Base-by-base conservation (phyloP, 1,284 basidiomycete genomes). In the Tylopilus sp. region DNA sequence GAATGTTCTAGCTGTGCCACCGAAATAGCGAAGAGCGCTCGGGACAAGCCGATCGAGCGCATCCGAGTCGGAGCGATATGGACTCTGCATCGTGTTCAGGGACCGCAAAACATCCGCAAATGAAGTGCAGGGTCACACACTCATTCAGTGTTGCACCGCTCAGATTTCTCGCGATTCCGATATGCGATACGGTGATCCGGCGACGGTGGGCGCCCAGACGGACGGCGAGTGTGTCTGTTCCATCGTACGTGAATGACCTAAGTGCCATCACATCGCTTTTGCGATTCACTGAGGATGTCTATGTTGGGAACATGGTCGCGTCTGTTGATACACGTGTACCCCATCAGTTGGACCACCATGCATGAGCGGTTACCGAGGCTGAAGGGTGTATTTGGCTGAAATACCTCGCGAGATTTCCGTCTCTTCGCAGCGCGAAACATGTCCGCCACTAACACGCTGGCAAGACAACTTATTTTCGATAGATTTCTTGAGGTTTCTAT, bases 291-390 rank as follows among this genome's bases (percentile, higher is more conserved):
- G n/a, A n/a, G n/a, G n/a, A 56, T 45, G 32, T 25, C 17, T 48
- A 32, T 45, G 46, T 25, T 36, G 22, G 26, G 47, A 31, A 31
- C 24, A 26, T n/a, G 15, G 37, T 52, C 28, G 24, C 40, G 61
- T 52, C 50, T 55, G 43, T 45, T 67, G 61, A 67, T 62, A 43
- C 52, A 54, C 57, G 41, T 61, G 20, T 25, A 14, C 25, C 50
- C 35, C 49, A 65, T 65, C 48, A 46, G 32, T 46, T 35, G 52
- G 33, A 47, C 48, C 22, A 28, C 22, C 19, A 36, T 9, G 47
- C 32, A 44, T 20, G 36, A 41, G 37, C 33, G 36, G 46, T 33
- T 19, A 43, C 39, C 50, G 37, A 52, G 28, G 22, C 25, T 42
- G 29, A 33, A 47, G 50, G 19, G 37, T 31, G 10, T n/a, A 36